Evolutionary conservation across 257 asterid genomes (phyloP).

Genomic region (Penstemon eatonii): DNA sequence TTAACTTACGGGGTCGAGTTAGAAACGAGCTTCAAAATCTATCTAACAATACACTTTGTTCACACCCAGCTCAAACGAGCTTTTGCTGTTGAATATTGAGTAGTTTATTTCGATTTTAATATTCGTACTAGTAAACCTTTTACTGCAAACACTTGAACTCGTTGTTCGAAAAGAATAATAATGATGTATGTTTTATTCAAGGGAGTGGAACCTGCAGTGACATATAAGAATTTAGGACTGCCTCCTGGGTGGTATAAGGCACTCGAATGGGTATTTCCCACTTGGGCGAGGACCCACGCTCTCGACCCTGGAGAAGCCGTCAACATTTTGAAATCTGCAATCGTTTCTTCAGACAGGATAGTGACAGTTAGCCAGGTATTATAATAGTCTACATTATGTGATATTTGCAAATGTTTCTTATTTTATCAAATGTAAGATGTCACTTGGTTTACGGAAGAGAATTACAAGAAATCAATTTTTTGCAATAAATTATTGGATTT

Average conservation of each 20-base stretch:
- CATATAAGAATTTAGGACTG: constrained; percentile 71
- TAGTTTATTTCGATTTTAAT: too few relatives aligned
- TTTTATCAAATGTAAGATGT: background rate
- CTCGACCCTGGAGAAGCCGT: constrained; percentile 99
- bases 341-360: constrained; percentile 89
- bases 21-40: too few relatives aligned
- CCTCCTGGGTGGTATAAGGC: constrained; percentile 95
- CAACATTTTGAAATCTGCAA: constrained; percentile 84
- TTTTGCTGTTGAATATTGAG: too few relatives aligned
- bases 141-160: too few relatives aligned
- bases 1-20: too few relatives aligned
- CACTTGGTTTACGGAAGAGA: constrained; percentile 6
- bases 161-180: background rate
- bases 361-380: constrained; percentile 92
- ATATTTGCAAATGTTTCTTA: background rate
- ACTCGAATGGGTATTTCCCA: constrained; percentile 92
- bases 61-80: too few relatives aligned
- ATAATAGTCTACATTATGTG: background rate
- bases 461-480: constrained; percentile 14
- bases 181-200: constrained; percentile 28
- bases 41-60: too few relatives aligned
- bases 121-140: too few relatives aligned
- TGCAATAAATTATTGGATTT: background rate
- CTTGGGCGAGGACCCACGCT: constrained; percentile 96
- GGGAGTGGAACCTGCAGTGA: constrained; percentile 94